Evolutionary conservation across 2,329 filamentous ascomycete genomes (phyloP).

Genomic region (Colletotrichum destructivum): DNA sequence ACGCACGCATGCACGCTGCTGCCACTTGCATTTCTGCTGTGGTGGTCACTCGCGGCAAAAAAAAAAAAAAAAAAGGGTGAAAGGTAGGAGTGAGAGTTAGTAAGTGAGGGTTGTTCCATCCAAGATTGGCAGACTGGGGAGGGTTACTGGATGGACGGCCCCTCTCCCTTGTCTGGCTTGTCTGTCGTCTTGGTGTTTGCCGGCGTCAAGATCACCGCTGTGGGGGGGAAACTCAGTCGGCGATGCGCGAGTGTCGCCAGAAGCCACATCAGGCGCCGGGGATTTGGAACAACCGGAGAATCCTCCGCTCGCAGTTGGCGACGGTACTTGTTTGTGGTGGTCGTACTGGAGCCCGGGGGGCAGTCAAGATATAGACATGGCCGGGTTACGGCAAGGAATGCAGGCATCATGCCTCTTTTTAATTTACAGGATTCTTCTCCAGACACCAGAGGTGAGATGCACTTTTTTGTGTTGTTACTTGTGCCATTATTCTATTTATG

Average conservation of each 20-base stretch:
- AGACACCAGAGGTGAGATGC: not conserved
- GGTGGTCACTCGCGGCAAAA: not conserved
- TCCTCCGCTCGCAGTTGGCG: not conserved
- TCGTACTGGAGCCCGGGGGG: not conserved
- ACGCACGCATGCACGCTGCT: not conserved
- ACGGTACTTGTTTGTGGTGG: not conserved
- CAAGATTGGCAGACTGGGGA: conserved; percentile 14
- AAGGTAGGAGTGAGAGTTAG: not conserved
- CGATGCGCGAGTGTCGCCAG: not conserved
- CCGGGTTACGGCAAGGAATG: conserved; percentile 24
- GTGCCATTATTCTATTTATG: not conserved
- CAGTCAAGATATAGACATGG: conserved; percentile 6
- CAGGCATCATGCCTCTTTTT: conserved; percentile 35
- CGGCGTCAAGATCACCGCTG: conserved; percentile 29
- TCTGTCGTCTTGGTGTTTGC: not conserved
- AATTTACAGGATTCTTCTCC: conserved; percentile 18
- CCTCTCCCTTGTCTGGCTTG: not conserved
- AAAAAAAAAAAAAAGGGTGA: not conserved
- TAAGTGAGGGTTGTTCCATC: conserved; percentile 17
- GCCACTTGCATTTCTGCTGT: not conserved
- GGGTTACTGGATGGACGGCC: not conserved
- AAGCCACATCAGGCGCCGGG: not conserved
- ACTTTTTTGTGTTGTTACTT: not conserved
- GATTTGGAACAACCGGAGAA: not conserved
- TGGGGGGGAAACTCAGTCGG: conserved; percentile 21